A percentile compares a stretch with the other conserved stretches of the same genome.
These are phyloP conservation scores for Kernera saxatilis DNA, from an alignment of 345 rosid species.

Conservation along the genomic window DNA sequence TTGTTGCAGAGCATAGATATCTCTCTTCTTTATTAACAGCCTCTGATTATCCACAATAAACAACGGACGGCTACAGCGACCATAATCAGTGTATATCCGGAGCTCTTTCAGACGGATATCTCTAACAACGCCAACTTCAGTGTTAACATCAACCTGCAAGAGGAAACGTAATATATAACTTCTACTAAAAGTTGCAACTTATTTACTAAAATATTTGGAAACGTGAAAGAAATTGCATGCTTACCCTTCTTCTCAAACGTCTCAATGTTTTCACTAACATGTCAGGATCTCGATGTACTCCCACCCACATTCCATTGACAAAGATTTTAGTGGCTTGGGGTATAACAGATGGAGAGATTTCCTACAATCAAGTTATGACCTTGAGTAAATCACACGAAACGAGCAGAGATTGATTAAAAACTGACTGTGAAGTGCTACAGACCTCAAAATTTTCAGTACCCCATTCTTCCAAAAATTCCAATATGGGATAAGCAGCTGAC, in stretches of 20 bases:
- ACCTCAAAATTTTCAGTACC: slow-evolving; percentile 99
- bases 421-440: slow-evolving; percentile 7
- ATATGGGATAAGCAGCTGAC: slow-evolving; percentile 86
- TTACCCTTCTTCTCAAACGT: slow-evolving; percentile 82
- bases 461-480: slow-evolving; percentile 96
- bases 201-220: not conserved
- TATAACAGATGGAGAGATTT: slow-evolving; percentile 94
- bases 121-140: slow-evolving; percentile 98
- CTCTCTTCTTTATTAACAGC: slow-evolving; percentile 81
- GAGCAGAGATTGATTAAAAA: not conserved
- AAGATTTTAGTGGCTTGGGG: slow-evolving; percentile 94
- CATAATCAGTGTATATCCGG: slow-evolving; percentile 92
- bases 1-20: slow-evolving; percentile 80
- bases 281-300: slow-evolving; percentile 96
- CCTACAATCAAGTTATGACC: slow-evolving; percentile 41
- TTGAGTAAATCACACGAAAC: slow-evolving; percentile 9
- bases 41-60: slow-evolving; percentile 94
- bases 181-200: not conserved
- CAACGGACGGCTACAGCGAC: slow-evolving; percentile 96
- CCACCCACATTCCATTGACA: slow-evolving; percentile 98
- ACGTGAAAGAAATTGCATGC: slow-evolving; percentile 18
- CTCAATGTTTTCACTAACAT: slow-evolving; percentile 97
- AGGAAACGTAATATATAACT: not conserved
- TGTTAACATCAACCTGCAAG: slow-evolving; percentile 85
- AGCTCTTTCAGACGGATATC: slow-evolving; percentile 86